Percentiles rank a stretch among this genome's conserved stretches.
These are phyloP conservation scores for Prunus campanulata DNA, from an alignment of 306 rosid genomes.

Conservation along the genomic window DNA sequence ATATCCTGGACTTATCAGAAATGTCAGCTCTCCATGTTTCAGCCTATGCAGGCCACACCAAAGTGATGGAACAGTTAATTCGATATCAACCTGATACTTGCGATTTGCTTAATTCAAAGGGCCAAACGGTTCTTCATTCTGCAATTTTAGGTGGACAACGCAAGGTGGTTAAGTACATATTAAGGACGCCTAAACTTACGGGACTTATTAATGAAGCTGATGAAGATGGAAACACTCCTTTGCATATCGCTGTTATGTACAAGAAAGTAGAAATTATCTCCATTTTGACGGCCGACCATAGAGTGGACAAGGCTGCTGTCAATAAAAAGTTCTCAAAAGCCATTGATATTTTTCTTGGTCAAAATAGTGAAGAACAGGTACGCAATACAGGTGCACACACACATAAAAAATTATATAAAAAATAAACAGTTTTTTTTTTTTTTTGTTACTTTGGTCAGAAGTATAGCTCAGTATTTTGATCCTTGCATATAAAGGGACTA, in stretches of 20 bases:
- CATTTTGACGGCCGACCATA: not conserved
- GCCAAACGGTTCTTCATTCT: slow-evolving; percentile 12
- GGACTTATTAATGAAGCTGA: slow-evolving; percentile 7
- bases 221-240: slow-evolving; percentile 11
- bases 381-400: too few relatives aligned
- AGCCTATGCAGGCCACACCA: not conserved
- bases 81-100: slow-evolving; percentile 4
- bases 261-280: not conserved
- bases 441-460: too few relatives aligned
- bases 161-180: not conserved
- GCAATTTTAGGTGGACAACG: not conserved
- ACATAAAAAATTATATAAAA: too few relatives aligned
- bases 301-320: not conserved
- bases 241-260: not conserved
- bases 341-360: not conserved
- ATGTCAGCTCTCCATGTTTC: slow-evolving; percentile 19
- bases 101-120: not conserved
- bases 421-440: too few relatives aligned
- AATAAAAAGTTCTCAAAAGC: not conserved
- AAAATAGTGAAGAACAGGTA: too few relatives aligned
- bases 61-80: not conserved
- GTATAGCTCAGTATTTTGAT: too few relatives aligned
- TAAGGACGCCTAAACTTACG: not conserved
- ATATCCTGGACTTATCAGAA: not conserved
- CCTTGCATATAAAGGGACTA: too few relatives aligned